A percentile compares a stretch with the other conserved stretches of the same genome.
These are phyloP conservation scores for Ophiocordyceps australis DNA, from an alignment of 2,329 filamentous ascomycete species.

Conservation along the genomic window DNA sequence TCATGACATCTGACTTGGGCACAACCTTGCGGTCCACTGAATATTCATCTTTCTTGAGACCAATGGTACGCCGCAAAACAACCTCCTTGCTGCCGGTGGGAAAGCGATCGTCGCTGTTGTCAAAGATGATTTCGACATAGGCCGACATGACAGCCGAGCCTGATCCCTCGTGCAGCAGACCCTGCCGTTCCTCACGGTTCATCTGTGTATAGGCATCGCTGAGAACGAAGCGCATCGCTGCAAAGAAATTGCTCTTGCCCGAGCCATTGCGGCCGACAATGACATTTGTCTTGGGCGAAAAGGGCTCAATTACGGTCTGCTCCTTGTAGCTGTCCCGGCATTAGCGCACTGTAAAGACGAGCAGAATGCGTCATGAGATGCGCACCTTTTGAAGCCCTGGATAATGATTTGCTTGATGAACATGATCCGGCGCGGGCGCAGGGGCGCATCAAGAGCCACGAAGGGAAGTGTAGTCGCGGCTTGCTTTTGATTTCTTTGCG, in stretches of 20 bases:
- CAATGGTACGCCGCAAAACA: slow-evolving; percentile 82
- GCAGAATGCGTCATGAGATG: slow-evolving; percentile 1
- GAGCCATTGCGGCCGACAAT: slow-evolving; percentile 98
- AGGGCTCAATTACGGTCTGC: slow-evolving; percentile 95
- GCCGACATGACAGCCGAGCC: slow-evolving; percentile 97
- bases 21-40: slow-evolving; percentile 93
- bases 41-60: slow-evolving; percentile 96
- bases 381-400: slow-evolving; percentile 95
- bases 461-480: slow-evolving; percentile 8
- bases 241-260: slow-evolving; percentile 99
- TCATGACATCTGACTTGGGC: slow-evolving; percentile 86
- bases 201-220: slow-evolving; percentile 96
- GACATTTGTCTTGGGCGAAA: slow-evolving; percentile 93
- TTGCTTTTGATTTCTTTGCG: too few relatives aligned
- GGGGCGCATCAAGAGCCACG: slow-evolving; percentile 16
- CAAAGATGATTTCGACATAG: slow-evolving; percentile 98
- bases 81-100: slow-evolving; percentile 85
- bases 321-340: slow-evolving; percentile 71
- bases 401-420: slow-evolving; percentile 99
- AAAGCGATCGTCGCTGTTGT: slow-evolving; percentile 92
- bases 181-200: slow-evolving; percentile 88
- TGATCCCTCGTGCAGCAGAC: slow-evolving; percentile 91
- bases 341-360: slow-evolving; percentile 4
- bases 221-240: slow-evolving; percentile 93
- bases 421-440: slow-evolving; percentile 39